Evolutionary conservation across 148 eudicot species (phyloP), one percentile per base, ranked within the genome.

Genomic region (Drosera capensis): DNA sequence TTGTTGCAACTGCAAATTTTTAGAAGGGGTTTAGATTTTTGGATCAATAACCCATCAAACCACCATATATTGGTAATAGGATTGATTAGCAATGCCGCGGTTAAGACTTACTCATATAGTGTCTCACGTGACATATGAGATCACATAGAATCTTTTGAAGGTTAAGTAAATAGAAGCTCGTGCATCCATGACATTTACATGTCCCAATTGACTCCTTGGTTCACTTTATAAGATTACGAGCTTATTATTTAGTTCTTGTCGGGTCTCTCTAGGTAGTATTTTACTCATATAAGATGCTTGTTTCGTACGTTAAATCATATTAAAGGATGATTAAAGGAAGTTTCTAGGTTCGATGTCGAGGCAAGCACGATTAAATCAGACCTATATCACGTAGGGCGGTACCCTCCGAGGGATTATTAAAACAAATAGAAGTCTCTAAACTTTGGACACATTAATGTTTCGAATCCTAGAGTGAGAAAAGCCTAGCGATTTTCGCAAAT

Each of bases 401-500:
- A n/a, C n/a, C n/a, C n/a, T n/a, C n/a, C n/a, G n/a, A n/a, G n/a
- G n/a, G n/a, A n/a, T 55, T 51, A 55, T 65, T 69, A 65, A 26
- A 68, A 69, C 72, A 71, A 67, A 70, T 71, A 65, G 86, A 83
- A 88, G 83, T 58, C 82, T 77, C 86, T 66, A 70, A 62, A 68
- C 79, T 80, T 71, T 74, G 76, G 77, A 76, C 90, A 77, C 66
- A 68, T 72, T 78, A 65, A 63, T n/a, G n/a, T 68, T 83, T 19
- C 57, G 47, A 58, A 72, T 67, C 59, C 68, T 55, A 65, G 59
- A 30, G 40, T 12, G 29, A 15, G 45, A 45, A 54, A 45, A 55
- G 68, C 74, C 59, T 77, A 48, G 93, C 62, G 65, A 67, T 67
- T 57, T n/a, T n/a, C n/a, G 59, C 64, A 51, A 62, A 61, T 64